Evolutionary conservation across 768 basidiomycete species (phyloP).

Genomic region (Cystobasidium onofrii): DNA sequence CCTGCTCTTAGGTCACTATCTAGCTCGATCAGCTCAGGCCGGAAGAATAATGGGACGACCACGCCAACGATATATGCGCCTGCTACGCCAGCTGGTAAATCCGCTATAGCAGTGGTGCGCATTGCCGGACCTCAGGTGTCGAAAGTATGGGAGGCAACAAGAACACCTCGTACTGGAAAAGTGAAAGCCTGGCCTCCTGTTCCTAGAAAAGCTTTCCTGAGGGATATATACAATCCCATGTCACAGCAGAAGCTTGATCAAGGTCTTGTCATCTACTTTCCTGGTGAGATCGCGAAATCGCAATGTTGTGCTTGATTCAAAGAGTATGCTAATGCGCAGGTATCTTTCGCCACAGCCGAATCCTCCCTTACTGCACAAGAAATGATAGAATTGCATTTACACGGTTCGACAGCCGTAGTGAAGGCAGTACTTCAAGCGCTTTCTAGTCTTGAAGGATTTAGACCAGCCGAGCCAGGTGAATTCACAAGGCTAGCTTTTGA

Average conservation of each 20-base stretch:
- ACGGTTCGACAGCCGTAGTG: constrained; percentile 75
- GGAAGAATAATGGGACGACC: neutral
- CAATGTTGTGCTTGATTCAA: neutral
- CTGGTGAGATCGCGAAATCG: constrained; percentile 50
- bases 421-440: constrained; percentile 61
- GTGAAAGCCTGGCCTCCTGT: constrained; percentile 45
- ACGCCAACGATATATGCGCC: constrained; percentile 69
- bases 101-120: constrained; percentile 71
- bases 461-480: constrained; percentile 77
- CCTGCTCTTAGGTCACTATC: neutral
- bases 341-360: constrained; percentile 51
- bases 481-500: constrained; percentile 78
- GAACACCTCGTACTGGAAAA: constrained; percentile 29
- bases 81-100: constrained; percentile 77
- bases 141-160: constrained; percentile 52
- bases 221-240: constrained; percentile 59
- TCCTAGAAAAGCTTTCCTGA: constrained; percentile 64
- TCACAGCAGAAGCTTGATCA: constrained; percentile 63
- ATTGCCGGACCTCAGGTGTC: constrained; percentile 69
- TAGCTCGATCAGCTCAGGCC: neutral
- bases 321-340: neutral
- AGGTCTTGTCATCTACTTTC: constrained; percentile 72
- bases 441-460: constrained; percentile 53
- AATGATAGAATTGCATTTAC: constrained; percentile 73
- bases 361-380: constrained; percentile 77